Base-by-base conservation (phyloP, 2,329 filamentous ascomycete species). In the Pezicula carpinea region DNA sequence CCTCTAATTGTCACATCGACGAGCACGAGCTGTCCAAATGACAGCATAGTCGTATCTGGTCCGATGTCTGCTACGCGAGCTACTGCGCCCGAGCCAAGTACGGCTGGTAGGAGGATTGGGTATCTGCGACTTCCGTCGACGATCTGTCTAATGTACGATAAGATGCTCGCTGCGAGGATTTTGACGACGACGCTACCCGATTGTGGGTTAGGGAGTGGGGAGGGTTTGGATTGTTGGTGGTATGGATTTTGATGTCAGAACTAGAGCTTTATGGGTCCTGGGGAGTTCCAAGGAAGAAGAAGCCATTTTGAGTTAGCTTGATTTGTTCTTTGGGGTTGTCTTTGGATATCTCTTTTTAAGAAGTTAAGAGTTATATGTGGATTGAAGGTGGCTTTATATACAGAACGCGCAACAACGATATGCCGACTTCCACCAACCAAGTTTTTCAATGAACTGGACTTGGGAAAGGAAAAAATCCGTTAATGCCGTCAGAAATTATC, bases 51-150 rank as follows among this genome's bases (percentile, higher is more conserved):
- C 4, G 63, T 56, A 54, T 69, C 66, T 3, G 61, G 59, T 2
- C 65, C 64, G 11, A 57, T 42, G 21, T 57, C 58, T 10, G 51
- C 60, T 4, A 69, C 46, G 23, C 66, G 66, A 4, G 60, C 66
- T 33, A 69, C 52, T 51, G 61, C 60, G 36, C 52, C 55, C 7
- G 44, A 39, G 38, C 64, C 64, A 6, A 59, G 58, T 5, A 62
- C 56, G n/a, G 65, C 52, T 6, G 64, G 61, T 41, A 59, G 52
- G 4, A 60, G 54, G 43, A 63, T 54, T 3, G 54, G 39, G 48
- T 63, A 50, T 14, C 41, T 40, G 5, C 61, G 64, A 0, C 51
- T 55, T 21, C 68, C 69, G 29, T 64, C 62, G 56, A 69, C 65
- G 33, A 74, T 56, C 2, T 67, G 64, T 4, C 18, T 18, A 1